Conservation (phyloP, 345 rosid species). For the Streptanthus diversifolius region DNA sequence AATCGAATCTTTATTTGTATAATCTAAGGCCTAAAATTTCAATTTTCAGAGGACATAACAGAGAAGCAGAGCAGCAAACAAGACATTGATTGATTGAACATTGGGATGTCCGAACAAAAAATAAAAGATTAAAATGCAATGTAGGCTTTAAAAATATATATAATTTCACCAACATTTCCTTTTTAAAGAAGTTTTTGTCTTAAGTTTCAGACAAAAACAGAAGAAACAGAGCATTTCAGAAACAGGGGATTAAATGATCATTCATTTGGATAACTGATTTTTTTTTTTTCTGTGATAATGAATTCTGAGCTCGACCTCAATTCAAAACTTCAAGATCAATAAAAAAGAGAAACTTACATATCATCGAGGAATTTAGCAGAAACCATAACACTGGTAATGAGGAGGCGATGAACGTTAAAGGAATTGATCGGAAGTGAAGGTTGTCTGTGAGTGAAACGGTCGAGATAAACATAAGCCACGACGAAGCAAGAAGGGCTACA, state of each 20-base stretch:
- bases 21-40: neutral
- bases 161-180: neutral
- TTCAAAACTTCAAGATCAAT: neutral
- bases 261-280: neutral
- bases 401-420: conserved; percentile 82
- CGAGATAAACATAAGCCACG: conserved; percentile 85
- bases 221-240: conserved; percentile 15
- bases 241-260: conserved; percentile 2
- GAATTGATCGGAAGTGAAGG: conserved; percentile 79
- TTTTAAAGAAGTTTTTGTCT: neutral
- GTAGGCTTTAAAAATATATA: neutral
- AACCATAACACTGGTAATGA: conserved; percentile 82
- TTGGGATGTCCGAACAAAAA: neutral
- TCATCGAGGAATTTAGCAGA: conserved; percentile 95
- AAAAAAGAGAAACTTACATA: conserved; percentile 46
- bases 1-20: neutral
- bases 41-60: neutral
- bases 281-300: neutral
- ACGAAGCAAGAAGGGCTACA: conserved; percentile 86
- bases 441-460: conserved; percentile 69
- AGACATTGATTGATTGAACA: neutral
- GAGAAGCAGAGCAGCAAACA: conserved; percentile 5
- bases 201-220: neutral
- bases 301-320: neutral
- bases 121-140: neutral